Conservation (phyloP, 129 eudicot genomes). For the Ambrosia trifida region DNA sequence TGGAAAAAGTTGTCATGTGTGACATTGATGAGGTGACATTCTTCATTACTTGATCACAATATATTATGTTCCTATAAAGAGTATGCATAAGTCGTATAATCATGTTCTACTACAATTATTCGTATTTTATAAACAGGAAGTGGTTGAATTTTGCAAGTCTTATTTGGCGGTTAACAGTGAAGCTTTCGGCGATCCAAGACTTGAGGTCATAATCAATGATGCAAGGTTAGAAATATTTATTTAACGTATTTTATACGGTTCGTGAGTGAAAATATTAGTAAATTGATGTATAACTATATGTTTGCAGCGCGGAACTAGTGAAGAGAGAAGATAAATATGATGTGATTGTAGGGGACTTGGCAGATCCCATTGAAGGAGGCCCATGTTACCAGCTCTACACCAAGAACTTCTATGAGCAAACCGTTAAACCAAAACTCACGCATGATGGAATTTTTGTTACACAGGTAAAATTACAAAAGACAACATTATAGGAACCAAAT, state of each 20-base stretch:
- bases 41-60: not conserved
- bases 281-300: not conserved
- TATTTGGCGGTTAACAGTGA: constrained; percentile 67
- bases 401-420: constrained; percentile 74
- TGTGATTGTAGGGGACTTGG: constrained; percentile 88
- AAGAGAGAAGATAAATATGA: constrained; percentile 78
- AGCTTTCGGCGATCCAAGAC: constrained; percentile 80
- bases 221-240: constrained; percentile 34
- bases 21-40: constrained; percentile 78
- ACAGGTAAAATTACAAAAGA: constrained; percentile 52
- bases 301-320: constrained; percentile 67
- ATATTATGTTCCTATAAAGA: not conserved
- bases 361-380: constrained; percentile 98
- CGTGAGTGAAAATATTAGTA: not conserved
- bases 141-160: constrained; percentile 79
- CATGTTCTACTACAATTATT: not conserved
- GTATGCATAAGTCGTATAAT: not conserved
- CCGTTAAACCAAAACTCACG: constrained; percentile 81
- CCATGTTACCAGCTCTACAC: constrained; percentile 96
- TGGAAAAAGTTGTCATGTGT: constrained; percentile 93
- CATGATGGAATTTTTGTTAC: constrained; percentile 84
- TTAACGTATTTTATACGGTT: not conserved
- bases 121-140: constrained; percentile 31
- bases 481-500: not conserved
- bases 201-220: constrained; percentile 82